Evolutionary conservation across 1,284 basidiomycete species (phyloP), one percentile per base, ranked within the genome.

Genomic region (Pseudozyma thailandica): DNA sequence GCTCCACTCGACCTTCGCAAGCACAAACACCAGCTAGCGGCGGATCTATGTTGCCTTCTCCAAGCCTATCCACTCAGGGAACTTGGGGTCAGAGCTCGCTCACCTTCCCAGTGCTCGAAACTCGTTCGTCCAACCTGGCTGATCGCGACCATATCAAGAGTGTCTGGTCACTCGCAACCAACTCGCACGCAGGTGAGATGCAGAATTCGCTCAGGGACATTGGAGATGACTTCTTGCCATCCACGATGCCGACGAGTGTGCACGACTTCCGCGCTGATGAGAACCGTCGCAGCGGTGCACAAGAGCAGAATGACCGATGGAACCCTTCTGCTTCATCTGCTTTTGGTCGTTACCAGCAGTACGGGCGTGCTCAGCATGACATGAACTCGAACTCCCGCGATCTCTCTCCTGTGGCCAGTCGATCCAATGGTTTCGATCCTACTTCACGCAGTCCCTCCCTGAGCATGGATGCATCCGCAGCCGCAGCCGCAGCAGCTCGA

Each of bases 161-260:
- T n/a, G 73, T 79, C 3, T 79, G 77, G 77, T 65, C 77, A 21
- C 65, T 74, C 5, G 58, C 75, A 6, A 39, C 62, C 50, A 72
- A 63, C 53, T 62, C 69, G n/a, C 56, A 69, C 28, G 52, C 58
- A 12, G 58, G 60, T 37, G 69, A 77, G 37, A 48, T 56, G 41
- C 75, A 78, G 49, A 79, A 79, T 37, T 78, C 74, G 46, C 69
- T 78, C 30, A 68, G 60, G 39, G 74, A 59, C 38, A 78, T 76
- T 25, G 73, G 52, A n/a, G 74, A 76, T 43, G 77, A 79, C 37
- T 74, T 78, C 43, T 46, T 74, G 57, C 73, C 76, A 18, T 65
- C 72, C 6, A 49, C 75, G 6, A 52, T 75, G 56, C 60, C 71
- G n/a, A 68, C 69, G 57, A 70, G 61, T 41, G 55, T 77, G n/a